These are phyloP conservation scores for Chaetomiaceae sp. DNA, from an alignment of 2,329 filamentous ascomycete genomes.

Conservation along the genomic window DNA sequence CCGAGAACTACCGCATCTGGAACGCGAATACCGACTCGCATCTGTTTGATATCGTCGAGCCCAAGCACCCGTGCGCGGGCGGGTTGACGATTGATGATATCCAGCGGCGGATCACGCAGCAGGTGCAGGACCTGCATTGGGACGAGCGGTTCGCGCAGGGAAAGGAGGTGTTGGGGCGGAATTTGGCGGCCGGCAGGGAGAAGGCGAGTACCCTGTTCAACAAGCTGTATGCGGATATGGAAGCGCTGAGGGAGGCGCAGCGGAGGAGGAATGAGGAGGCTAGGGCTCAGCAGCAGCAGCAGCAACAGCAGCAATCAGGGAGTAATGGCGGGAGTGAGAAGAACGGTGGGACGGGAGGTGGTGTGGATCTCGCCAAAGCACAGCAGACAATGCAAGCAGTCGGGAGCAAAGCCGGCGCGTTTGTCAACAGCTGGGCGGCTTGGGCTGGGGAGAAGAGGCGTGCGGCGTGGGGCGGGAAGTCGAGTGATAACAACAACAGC, in stretches of 20 bases:
- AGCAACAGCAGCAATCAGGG: neutral
- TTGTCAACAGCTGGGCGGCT: constrained; percentile 63
- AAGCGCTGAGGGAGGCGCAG: constrained; percentile 71
- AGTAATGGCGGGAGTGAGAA: neutral
- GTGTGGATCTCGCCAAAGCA: constrained; percentile 34
- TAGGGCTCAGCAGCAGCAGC: constrained; percentile 28
- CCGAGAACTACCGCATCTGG: constrained; percentile 91
- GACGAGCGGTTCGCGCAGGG: constrained; percentile 85
- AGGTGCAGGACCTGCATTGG: constrained; percentile 88
- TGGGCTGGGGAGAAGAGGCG: constrained; percentile 70
- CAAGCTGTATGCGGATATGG: constrained; percentile 86
- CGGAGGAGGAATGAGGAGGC: constrained; percentile 57
- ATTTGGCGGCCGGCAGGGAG: constrained; percentile 80
- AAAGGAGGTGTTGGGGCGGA: constrained; percentile 79
- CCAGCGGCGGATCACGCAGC: constrained; percentile 81
- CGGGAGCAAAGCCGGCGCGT: constrained; percentile 55
- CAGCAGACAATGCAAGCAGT: constrained; percentile 46
- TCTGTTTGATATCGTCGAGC: constrained; percentile 91
- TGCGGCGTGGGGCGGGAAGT: constrained; percentile 29
- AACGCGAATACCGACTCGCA: constrained; percentile 74
- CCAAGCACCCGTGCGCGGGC: constrained; percentile 87
- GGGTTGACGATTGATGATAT: constrained; percentile 92
- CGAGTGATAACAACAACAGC: constrained; percentile 26
- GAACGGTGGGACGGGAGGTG: neutral
- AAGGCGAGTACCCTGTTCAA: constrained; percentile 85